A percentile compares a stretch with the other conserved stretches of the same genome.
Evolutionary conservation across 176 grass and related monocot genomes (phyloP).

Genomic region (Raddia guianensis): DNA sequence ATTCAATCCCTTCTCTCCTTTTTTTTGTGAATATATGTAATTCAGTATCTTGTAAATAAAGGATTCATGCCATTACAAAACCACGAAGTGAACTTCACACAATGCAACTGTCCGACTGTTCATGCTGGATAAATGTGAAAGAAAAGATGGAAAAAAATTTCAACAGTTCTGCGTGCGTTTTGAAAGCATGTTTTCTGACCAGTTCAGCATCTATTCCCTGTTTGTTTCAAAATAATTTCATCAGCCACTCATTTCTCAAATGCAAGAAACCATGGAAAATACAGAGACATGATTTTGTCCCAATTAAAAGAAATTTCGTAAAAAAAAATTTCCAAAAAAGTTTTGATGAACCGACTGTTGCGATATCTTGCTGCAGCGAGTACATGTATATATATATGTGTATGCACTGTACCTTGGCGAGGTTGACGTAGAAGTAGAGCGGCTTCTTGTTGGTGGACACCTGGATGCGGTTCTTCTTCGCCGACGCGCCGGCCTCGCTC

Average conservation of each 20-base stretch:
- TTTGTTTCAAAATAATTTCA: neutral
- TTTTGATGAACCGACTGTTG: neutral
- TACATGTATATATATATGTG: no score
- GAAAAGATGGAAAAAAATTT: neutral
- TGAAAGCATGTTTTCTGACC: neutral
- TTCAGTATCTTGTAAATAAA: neutral
- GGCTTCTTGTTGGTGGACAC: conserved; percentile 97
- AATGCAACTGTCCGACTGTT: neutral
- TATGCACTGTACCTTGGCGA: conserved; percentile 63
- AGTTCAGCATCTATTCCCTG: neutral
- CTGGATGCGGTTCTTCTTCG: conserved; percentile 90
- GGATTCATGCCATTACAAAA: neutral
- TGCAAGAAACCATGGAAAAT: neutral
- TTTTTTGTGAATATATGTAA: neutral
- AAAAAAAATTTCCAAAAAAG: neutral
- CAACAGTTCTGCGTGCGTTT: neutral
- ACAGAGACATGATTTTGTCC: neutral
- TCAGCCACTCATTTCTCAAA: neutral
- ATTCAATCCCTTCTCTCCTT: neutral
- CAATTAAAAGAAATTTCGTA: neutral
- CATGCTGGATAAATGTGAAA: neutral
- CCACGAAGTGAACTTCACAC: neutral
- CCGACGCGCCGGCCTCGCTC: conserved; percentile 26
- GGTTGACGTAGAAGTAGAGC: conserved; percentile 96
- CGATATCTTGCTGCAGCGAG: neutral